Base-by-base conservation (phyloP, 768 basidiomycete genomes). In the Termitomyces sp. region DNA sequence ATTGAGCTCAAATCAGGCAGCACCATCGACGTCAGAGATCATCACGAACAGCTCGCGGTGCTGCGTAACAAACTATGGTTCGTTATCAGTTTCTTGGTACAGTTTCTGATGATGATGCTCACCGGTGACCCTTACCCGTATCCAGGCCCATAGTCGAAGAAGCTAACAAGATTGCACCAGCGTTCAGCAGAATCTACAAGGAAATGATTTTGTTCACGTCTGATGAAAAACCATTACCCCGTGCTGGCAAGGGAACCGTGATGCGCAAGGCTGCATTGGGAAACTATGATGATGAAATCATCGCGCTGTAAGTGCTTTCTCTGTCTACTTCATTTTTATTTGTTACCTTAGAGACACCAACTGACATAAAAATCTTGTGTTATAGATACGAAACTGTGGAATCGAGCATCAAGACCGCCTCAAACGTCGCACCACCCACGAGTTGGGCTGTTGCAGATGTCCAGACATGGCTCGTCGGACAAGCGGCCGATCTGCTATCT, bases 131-230 rank as follows among this genome's bases (percentile, higher is more conserved):
- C 3, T 40, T 16, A 27, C 18, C 24, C 12, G 34, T 14, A 5
- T 22, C 6, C 22, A 74, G 69, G 69, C 65, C 52, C 3, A 55
- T 61, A 3, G 68, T 74, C 9, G 74, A 72, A 32, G 67, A 71
- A 18, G 74, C 74, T 8, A 76, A 75, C 55, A 61, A 47, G 26
- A 60, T 62, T 4, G 69, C 69, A 0, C 73, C 76, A 0, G 32
- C 60, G 1, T 75, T 71, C 32, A 73, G 72, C 45, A 65, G 73
- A 5, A 69, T 76, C 7, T 75, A 76, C 59, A 73, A 73, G 42
- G 72, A 80, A 58, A 75, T 78, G 74, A 73, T 80, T 32, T 22
- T 79, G 42, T 68, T 77, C 13, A 68, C 77, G 0, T 55, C 53
- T n/a, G n/a, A 26, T 7, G 34, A 10, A 1, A 49, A 49, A 13